These are phyloP conservation scores for Zizania palustris DNA, from an alignment of 202 grass and related monocot genomes.

Conservation along the genomic window DNA sequence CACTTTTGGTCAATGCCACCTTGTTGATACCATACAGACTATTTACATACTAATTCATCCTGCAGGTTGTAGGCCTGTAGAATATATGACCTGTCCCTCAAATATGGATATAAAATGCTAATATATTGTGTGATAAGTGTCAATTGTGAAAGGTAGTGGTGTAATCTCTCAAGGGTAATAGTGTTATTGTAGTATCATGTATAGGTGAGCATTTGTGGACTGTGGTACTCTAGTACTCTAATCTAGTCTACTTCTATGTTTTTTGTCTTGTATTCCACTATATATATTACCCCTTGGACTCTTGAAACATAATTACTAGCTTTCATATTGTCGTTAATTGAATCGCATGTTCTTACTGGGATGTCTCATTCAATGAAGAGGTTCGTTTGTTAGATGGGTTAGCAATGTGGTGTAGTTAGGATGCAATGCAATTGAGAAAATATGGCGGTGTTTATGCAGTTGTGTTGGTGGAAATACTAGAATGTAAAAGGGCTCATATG, in stretches of 20 bases:
- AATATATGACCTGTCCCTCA: conserved; percentile 4
- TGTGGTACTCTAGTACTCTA: too few species aligned
- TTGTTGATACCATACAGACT: background rate
- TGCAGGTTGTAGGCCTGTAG: background rate
- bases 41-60: background rate
- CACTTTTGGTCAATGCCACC: background rate
- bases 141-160: background rate
- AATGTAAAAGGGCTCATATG: too few species aligned
- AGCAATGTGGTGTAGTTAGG: background rate
- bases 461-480: too few species aligned
- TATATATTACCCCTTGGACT: background rate
- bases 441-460: conserved; percentile 9
- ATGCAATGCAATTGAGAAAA: conserved; percentile 13
- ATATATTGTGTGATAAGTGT: background rate
- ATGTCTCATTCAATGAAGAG: conserved; percentile 14
- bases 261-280: background rate
- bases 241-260: background rate
- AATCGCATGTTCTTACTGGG: conserved; percentile 18
- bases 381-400: background rate
- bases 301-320: background rate
- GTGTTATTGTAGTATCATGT: background rate
- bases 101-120: background rate
- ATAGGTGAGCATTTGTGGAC: background rate
- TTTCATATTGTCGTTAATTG: background rate
- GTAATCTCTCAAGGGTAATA: background rate